Conservation (phyloP, 169 alveolate genomes). For the Eimeria falciformis region DNA sequence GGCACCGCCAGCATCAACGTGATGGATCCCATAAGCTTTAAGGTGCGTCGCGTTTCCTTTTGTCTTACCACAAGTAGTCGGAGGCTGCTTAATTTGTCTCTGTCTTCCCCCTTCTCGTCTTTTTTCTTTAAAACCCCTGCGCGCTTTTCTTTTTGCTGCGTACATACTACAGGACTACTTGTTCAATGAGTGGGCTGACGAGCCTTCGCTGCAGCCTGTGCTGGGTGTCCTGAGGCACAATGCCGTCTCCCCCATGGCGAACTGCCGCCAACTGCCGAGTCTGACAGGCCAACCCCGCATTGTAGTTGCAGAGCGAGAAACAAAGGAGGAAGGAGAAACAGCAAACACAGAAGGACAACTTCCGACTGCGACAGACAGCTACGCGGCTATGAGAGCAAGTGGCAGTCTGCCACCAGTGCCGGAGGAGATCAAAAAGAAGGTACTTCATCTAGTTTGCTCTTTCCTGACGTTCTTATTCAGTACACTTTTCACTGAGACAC, state of each 20-base stretch:
- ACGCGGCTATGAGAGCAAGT: not conserved
- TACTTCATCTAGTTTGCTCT: no score
- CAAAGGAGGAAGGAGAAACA: conserved; percentile 7
- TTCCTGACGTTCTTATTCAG: no score
- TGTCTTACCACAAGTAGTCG: not conserved
- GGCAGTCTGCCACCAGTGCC: conserved; percentile 23
- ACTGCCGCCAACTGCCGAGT: not conserved
- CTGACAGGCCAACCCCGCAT: conserved; percentile 19
- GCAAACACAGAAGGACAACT: not conserved
- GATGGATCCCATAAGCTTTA: conserved; percentile 32
- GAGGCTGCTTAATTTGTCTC: not conserved
- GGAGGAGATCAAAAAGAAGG: not conserved
- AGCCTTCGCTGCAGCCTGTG: conserved; percentile 2
- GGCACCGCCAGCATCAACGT: conserved; percentile 64
- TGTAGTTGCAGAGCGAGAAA: not conserved
- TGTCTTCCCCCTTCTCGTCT: not conserved
- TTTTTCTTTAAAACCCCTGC: not conserved
- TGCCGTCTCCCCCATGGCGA: conserved; percentile 27
- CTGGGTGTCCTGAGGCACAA: conserved; percentile 1
- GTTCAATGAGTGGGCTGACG: not conserved
- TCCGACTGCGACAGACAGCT: conserved; percentile 5
- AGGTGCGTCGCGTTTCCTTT: conserved; percentile 7
- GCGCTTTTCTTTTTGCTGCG: not conserved
- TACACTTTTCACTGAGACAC: no score
- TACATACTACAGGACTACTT: not conserved